Percentiles rank a stretch among this genome's conserved stretches.
Evolutionary conservation across 192 early-diverging fungal genomes (phyloP).

Genomic region (Mortierella antarctica): DNA sequence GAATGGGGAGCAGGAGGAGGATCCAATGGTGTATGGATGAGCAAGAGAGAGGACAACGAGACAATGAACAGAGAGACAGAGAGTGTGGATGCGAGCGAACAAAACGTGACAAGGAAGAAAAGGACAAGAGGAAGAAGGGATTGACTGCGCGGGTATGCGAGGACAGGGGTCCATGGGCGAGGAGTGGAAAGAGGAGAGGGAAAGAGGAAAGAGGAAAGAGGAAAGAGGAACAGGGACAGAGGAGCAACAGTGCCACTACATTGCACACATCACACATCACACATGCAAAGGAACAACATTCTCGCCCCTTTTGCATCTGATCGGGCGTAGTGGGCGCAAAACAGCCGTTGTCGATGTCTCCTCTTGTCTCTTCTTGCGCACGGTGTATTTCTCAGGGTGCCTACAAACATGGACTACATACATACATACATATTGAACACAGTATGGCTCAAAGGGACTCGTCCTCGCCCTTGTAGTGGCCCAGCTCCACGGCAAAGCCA

Average conservation of each 20-base stretch:
- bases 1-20: neutral
- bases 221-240: neutral
- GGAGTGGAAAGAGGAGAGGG: neutral
- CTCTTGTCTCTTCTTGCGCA: too few species aligned
- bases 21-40: too few species aligned
- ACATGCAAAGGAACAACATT: too few species aligned
- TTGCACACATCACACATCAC: too few species aligned
- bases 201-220: neutral
- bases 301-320: too few species aligned
- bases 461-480: constrained; percentile 50
- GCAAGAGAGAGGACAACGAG: neutral
- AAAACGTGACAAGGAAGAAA: neutral
- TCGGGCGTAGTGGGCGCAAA: too few species aligned
- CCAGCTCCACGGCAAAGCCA: constrained; percentile 89
- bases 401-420: too few species aligned
- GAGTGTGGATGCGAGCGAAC: neutral
- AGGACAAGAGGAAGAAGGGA: neutral
- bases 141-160: neutral
- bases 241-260: too few species aligned
- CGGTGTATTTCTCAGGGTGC: too few species aligned
- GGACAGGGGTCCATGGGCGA: neutral
- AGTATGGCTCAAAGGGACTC: neutral
- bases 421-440: too few species aligned
- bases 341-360: too few species aligned
- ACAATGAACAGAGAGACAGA: neutral